Conservation (phyloP, 1,139 yeast species). For the Candida sp. region DNA sequence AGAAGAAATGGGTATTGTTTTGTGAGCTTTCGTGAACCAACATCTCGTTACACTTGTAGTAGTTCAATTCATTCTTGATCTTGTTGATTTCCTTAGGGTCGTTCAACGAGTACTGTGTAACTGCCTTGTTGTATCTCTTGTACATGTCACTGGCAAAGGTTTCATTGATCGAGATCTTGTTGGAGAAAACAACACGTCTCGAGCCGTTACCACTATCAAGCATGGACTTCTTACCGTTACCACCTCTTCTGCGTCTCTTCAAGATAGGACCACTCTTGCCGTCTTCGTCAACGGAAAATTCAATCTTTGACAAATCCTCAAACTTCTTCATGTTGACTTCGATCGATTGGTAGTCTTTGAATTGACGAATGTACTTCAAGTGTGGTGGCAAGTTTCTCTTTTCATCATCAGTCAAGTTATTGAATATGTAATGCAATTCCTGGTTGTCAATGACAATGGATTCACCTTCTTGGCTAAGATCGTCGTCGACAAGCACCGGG, state of each 20-base stretch:
- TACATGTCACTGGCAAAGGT: slow-evolving; percentile 53
- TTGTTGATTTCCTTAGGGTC: slow-evolving; percentile 49
- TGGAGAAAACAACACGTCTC: slow-evolving; percentile 45
- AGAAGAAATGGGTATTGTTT: slow-evolving; percentile 56
- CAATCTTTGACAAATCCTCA: slow-evolving; percentile 23
- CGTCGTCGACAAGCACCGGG: not conserved
- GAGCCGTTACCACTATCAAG: slow-evolving; percentile 1
- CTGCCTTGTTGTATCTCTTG: slow-evolving; percentile 55
- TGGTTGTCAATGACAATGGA: slow-evolving; percentile 25
- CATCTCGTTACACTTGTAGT: slow-evolving; percentile 58
- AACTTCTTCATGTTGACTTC: slow-evolving; percentile 38
- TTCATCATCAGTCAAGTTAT: slow-evolving; percentile 30
- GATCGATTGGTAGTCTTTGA: slow-evolving; percentile 37
- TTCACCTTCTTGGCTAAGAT: not conserved
- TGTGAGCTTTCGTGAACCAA: slow-evolving; percentile 56
- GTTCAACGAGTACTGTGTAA: slow-evolving; percentile 53
- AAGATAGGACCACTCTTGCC: slow-evolving; percentile 8
- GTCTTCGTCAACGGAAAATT: slow-evolving; percentile 2
- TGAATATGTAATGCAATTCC: slow-evolving; percentile 33
- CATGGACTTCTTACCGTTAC: not conserved
- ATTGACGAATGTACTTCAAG: slow-evolving; percentile 43
- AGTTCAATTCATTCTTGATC: slow-evolving; percentile 55
- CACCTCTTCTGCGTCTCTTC: slow-evolving; percentile 3
- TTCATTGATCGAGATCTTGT: slow-evolving; percentile 46
- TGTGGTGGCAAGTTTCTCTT: slow-evolving; percentile 39